Evolutionary conservation across 2,329 filamentous ascomycete genomes (phyloP), one percentile per base, ranked within the genome.

Genomic region (Fusarium mangiferae): DNA sequence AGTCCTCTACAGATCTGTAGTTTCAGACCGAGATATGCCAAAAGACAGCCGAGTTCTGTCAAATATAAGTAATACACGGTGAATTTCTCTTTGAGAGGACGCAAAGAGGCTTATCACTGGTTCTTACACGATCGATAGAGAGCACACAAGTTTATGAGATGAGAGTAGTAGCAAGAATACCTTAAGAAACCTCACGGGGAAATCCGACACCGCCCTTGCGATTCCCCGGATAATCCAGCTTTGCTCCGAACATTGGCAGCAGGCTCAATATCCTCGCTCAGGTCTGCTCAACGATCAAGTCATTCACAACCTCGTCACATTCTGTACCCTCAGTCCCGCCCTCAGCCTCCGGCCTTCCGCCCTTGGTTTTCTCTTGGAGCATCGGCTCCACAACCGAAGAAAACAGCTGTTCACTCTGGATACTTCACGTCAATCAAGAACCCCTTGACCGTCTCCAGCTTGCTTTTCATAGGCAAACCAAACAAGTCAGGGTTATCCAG

Each of bases 281-380:
- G 17, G 12, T 28, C 42, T 26, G 5, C 42, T 20, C 11, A 45
- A 4, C 7, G 5, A 28, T 10, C 5, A 20, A 22, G 7, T 14
- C 12, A 20, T 4, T 46, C 12, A 14, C 5, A 6, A 1, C 33
- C 33, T 5, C 33, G 33, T 5, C 33, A 6, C 33, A 6, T 33
- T 33, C 33, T 33, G 5, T 20, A 46, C 5, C 8, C 7, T 13
- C 5, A 14, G 6, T 22, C 2, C 5, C 0, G 1, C 5, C 24
- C 0, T 28, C 0, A 0, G 10, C 5, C 24, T 46, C 3, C 10
- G 0, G 44, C 20, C 12, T 4, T 28, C 24, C 8, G 0, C 8
- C 0, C 3, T 46, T 46, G 18, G 12, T 10, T 4, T 7, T 28
- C 24, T 4, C 6, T 28, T 5, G 3, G 8, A 4, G 3, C 44